Base-by-base conservation (phyloP, 306 rosid genomes). In the Abrus precatorius region DNA sequence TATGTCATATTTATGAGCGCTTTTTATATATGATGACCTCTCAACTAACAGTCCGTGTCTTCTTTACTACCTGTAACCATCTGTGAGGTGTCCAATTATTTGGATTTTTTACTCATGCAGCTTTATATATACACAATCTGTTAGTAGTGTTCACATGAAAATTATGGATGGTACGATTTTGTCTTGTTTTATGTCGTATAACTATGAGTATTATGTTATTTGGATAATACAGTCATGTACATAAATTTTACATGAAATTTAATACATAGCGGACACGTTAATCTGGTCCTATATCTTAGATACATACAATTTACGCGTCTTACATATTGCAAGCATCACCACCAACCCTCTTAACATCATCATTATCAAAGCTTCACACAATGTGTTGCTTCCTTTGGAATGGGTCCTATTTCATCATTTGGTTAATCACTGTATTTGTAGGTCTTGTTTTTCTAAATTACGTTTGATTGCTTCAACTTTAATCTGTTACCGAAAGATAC, bases 21-120 rank as follows among this genome's bases (percentile, higher is more conserved):
- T 88, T 94, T 90, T 88, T 57, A 78, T 68, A 64, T 41, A 85
- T 56, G 75, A 82, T 66, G 97, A 94, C 91, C 62, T 79, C 79
- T 88, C 92, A 92, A 86, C 93, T 27, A 82, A 84, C 86, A 14
- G 41, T 53, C 74, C 32, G 30, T 79, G 76, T 76, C 89, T 77
- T 83, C 68, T 86, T 79, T 86, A 81, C 75, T 72, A 20, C 77
- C 89, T 78, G 85, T 74, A 44, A 12, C 89, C 79, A 85, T 82
- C 85, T 74, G 55, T 80, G 83, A 67, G 90, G 85, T 84, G 91
- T 84, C 86, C 62, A 79, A 77, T 74, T 72, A 8, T 87, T 83
- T 84, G 88, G 87, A 78, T 44, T 79, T 53, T 83, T 82, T 76
- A 49, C 30, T 32, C 45, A 33, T 60, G 36, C 85, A 56, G 72